Evolutionary conservation across 1,284 basidiomycete genomes (phyloP).

Genomic region (Sanghuangporus weigelae): DNA sequence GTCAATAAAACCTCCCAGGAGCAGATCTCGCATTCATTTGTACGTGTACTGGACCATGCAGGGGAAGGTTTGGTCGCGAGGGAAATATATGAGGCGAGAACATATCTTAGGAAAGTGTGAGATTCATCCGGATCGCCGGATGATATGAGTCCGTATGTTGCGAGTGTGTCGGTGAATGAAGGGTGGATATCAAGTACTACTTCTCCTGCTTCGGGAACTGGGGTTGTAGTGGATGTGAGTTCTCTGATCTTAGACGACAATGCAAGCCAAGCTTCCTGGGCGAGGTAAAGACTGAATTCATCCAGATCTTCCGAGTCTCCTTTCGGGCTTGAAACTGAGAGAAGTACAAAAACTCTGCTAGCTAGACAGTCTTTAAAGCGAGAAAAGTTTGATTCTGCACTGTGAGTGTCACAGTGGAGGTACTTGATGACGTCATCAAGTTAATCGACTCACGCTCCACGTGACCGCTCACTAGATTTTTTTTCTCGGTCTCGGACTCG

Average conservation of each 20-base stretch:
- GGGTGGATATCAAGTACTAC: slow-evolving; percentile 32
- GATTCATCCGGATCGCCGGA: slow-evolving; percentile 34
- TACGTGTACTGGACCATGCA: slow-evolving; percentile 45
- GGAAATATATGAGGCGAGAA: slow-evolving; percentile 35
- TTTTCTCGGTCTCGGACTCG: background rate
- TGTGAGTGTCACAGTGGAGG: background rate
- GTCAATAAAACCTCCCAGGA: slow-evolving; percentile 47
- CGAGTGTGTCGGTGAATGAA: slow-evolving; percentile 42
- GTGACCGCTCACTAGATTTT: background rate
- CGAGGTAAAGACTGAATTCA: slow-evolving; percentile 48
- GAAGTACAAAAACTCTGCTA: slow-evolving; percentile 31
- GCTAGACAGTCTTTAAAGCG: slow-evolving; percentile 45
- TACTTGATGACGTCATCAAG: background rate
- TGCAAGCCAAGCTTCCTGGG: slow-evolving; percentile 40
- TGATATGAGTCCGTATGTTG: slow-evolving; percentile 39
- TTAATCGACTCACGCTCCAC: background rate
- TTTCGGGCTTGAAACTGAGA: slow-evolving; percentile 23
- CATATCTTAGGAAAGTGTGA: slow-evolving; percentile 34
- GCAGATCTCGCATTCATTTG: slow-evolving; percentile 52
- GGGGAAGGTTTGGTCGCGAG: slow-evolving; percentile 40
- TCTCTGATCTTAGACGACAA: slow-evolving; percentile 32
- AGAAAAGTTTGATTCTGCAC: slow-evolving; percentile 19
- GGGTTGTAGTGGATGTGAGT: slow-evolving; percentile 33
- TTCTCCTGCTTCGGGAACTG: slow-evolving; percentile 30
- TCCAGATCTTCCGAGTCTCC: slow-evolving; percentile 30